Evolutionary conservation across 192 early-diverging fungal species (phyloP), one percentile per base, ranked within the genome.

Genomic region (Phlyctochytrium bullatum): DNA sequence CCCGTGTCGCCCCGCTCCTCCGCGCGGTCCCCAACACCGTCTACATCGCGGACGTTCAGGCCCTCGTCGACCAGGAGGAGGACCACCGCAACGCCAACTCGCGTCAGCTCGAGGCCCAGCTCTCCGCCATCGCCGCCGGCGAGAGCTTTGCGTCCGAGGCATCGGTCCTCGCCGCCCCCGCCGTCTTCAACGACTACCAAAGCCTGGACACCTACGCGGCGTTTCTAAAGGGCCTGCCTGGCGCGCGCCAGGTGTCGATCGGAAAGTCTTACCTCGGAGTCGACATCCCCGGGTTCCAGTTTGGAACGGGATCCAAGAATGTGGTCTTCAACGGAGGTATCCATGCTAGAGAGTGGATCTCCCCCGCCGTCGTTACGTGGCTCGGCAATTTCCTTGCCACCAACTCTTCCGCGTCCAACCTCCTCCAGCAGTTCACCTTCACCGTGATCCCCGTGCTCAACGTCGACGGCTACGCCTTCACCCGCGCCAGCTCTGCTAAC

Each of bases 321-420:
- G 64, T 80, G 23, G 52, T 80, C n/a, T 40, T 68, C 32, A 67
- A 79, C 59, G 82, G 82, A 20, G 81, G 79, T 3, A 83, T 84
- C 52, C 86, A 88, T 51, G 84, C 86, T 17, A 69, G 86, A 2
- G 86, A 88, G 73, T 88, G 86, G 86, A 78, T 87, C 59, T 66
- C 76, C 14, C 79, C 76, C 6, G 67, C 83, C 63, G 78, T 76
- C 14, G 73, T 72, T 3, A 70, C 78, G 65, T 86, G 76, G 33
- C 63, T 86, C n/a, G 62, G 64, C 4, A 40, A 61, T 64, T 64
- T 64, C 36, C 67, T 86, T 30, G 56, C 75, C 32, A 66, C 67
- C 29, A 64, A 67, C 65, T 58, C 78, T 10, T 58, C 60, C 50
- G 76, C 76, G 12, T 62, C 74, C 1, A 67, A 59, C n/a, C 73